Base-by-base conservation (phyloP, 495 filamentous ascomycete genomes). In the Daldinia concentrica region DNA sequence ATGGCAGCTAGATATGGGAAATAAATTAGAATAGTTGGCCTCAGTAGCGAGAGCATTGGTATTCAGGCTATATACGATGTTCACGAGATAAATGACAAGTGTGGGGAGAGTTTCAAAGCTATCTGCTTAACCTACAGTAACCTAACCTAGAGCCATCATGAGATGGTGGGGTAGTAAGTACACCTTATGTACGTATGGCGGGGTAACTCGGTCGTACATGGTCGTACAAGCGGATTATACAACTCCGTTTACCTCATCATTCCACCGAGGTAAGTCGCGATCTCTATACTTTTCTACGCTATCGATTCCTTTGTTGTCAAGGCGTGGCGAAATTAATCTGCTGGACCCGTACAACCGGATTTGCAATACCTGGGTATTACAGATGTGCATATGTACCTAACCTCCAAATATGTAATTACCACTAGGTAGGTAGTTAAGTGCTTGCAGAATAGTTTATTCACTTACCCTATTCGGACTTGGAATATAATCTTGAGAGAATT, bases 51-150 rank as follows among this genome's bases (percentile, higher is more conserved):
- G 48, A 68, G 34, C 59, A 60, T 66, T 60, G 62, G 61, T 37
- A 74, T 74, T 74, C 68, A 74, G 72, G 72, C 72, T 74, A 74
- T 74, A 67, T 68, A 52, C 43, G 50, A 62, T 66, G 66, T 62
- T 52, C 62, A 69, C 65, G 70, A 73, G 70, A 69, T 57, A 54
- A 50, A 41, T 73, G 70, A 68, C 60, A 30, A 39, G 59, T 67
- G 61, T 64, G 56, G 65, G 61, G 65, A 62, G 65, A 65, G 30
- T 43, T 54, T 17, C 55, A 54, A 19, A 32, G 56, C 48, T 24
- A 60, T 30, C 19, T 27, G 29, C 36, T 52, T 24, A 54, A 56
- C 12, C 6, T 34, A 66, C n/a, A 55, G n/a, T n/a, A n/a, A n/a
- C n/a, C n/a, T 51, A 39, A 58, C 56, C 26, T 64, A 67, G 60